Base-by-base conservation (phyloP, 192 early-diverging fungal species). In the Anaeromyces robustus region DNA sequence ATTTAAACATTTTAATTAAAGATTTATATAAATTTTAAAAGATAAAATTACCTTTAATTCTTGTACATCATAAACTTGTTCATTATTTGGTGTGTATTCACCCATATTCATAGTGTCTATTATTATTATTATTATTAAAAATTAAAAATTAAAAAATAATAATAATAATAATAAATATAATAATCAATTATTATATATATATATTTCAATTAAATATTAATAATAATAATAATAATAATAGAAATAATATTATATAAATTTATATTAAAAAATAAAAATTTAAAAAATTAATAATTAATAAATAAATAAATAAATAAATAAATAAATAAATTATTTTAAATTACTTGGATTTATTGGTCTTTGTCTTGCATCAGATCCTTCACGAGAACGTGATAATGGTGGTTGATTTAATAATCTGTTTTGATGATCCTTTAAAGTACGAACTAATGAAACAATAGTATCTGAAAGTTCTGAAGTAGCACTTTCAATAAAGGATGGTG, bases 401-500 rank as follows among this genome's bases (percentile, higher is more conserved):
- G n/a, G 52, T 78, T 26, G 79, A 81, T n/a, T 29, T 78, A 30
- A 30, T 82, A 82, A 86, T 89, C 26, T 79, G 82, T 13, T 30
- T 52, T 28, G 31, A 37, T 79, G 78, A 85, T 77, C n/a, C 29
- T 84, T 79, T 26, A 77, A 30, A 14, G 79, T 52, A 30, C 82
- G 81, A 26, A 83, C 94, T 77, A 98, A 85, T 39, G 93, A 93
- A 12, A 95, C 93, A 32, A 98, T 90, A 0, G 93, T 89, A 0
- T 89, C 91, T 12, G 94, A 94, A 79, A 97, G 83, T 77, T 93
- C 89, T 78, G 92, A 90, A 19, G 94, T 95, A 5, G 96, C 92
- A 13, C 88, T 87, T 85, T 97, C 95, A 77, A 97, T 82, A n/a
- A 93, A 86, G 34, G 89, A 92, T 77, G 94, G 83, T 2, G 94